A percentile compares a stretch with the other conserved stretches of the same genome.
Conservation (phyloP, 768 basidiomycete genomes). For the Cubamyces sp. region DNA sequence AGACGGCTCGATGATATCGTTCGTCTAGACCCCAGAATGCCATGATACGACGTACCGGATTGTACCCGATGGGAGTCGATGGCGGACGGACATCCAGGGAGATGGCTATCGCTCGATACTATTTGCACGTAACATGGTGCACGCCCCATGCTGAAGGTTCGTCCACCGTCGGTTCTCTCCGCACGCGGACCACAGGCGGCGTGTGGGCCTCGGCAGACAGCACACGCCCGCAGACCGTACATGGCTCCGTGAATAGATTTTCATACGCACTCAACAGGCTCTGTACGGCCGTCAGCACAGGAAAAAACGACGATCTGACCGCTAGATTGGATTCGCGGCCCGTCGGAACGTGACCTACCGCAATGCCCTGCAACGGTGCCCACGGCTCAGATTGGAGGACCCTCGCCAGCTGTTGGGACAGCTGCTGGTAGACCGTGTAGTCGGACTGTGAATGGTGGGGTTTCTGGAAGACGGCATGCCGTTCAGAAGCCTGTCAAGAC, state of each 20-base stretch:
- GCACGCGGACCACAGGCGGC: conserved; percentile 60
- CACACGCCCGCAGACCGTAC: conserved; percentile 63
- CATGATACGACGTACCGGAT: conserved; percentile 12
- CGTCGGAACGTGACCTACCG: conserved; percentile 42
- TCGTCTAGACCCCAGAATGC: conserved; percentile 13
- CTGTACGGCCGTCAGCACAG: conserved; percentile 36
- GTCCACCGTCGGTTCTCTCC: conserved; percentile 49
- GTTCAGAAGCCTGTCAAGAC: not conserved
- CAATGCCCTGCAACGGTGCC: conserved; percentile 55
- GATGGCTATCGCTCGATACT: not conserved
- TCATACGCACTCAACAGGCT: conserved; percentile 58
- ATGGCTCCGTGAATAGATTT: conserved; percentile 63
- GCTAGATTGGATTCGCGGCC: not conserved
- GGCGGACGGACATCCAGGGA: not conserved
- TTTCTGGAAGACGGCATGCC: conserved; percentile 47
- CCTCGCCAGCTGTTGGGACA: conserved; percentile 68
- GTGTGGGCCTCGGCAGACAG: conserved; percentile 71
- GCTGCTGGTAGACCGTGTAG: conserved; percentile 61
- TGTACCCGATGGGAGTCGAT: conserved; percentile 5
- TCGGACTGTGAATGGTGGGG: conserved; percentile 71
- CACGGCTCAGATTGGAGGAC: conserved; percentile 59
- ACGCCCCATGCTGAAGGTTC: conserved; percentile 33
- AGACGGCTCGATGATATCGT: conserved; percentile 10
- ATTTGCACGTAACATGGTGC: conserved; percentile 22
- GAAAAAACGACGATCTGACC: not conserved